Conservation (phyloP, 768 basidiomycete genomes). For the Lactarius psammicola region DNA sequence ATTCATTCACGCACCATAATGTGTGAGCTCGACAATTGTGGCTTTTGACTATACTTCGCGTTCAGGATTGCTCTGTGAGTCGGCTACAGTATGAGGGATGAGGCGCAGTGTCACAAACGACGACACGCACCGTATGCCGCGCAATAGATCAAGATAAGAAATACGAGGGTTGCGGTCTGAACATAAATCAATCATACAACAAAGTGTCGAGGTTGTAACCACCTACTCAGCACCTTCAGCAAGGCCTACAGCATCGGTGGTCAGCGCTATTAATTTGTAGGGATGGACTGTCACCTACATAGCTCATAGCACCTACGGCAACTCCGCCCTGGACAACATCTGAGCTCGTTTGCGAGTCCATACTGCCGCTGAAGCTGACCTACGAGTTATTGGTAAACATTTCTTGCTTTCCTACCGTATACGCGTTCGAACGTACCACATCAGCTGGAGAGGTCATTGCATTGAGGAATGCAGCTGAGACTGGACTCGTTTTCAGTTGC, state of each 20-base stretch:
- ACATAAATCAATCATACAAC: neutral
- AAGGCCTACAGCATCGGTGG: conserved; percentile 46
- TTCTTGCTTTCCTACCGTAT: neutral
- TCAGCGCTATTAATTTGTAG: neutral
- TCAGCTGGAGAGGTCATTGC: conserved; percentile 77
- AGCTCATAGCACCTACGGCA: conserved; percentile 79
- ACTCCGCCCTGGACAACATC: conserved; percentile 65
- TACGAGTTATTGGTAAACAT: conserved; percentile 33
- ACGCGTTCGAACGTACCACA: conserved; percentile 52
- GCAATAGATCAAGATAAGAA: conserved; percentile 23
- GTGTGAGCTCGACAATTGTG: conserved; percentile 73
- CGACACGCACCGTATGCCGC: conserved; percentile 19
- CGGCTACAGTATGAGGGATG: neutral
- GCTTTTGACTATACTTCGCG: conserved; percentile 64
- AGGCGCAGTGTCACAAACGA: neutral
- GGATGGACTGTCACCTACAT: conserved; percentile 42
- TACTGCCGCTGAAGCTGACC: conserved; percentile 87
- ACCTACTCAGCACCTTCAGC: conserved; percentile 52
- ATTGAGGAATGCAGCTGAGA: conserved; percentile 27
- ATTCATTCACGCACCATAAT: conserved; percentile 46
- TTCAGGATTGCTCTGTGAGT: conserved; percentile 50
- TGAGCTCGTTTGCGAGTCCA: conserved; percentile 80
- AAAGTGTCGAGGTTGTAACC: neutral
- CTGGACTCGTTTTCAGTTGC: conserved; percentile 34
- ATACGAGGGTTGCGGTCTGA: conserved; percentile 41